Evolutionary conservation across 2,329 filamentous ascomycete genomes (phyloP).

Genomic region (Aureobasidium uvarum): DNA sequence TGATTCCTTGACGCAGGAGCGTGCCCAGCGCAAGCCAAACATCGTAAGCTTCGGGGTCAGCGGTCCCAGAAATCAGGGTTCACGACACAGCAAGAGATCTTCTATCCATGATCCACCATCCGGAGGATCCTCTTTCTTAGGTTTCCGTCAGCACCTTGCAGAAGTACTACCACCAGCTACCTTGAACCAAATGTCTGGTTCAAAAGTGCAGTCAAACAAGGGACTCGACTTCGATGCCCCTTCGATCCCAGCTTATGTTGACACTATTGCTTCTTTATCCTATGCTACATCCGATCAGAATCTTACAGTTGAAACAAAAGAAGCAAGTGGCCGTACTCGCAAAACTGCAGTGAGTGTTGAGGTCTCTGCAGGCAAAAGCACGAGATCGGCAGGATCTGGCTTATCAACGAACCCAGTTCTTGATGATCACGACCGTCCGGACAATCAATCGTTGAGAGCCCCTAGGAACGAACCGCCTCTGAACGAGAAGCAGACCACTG

Average conservation of each 20-base stretch:
- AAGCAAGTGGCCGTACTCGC: neutral
- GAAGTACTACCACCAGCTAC: neutral
- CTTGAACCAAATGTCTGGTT: neutral
- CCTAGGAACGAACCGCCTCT: neutral
- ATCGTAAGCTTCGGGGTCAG: conserved; percentile 34
- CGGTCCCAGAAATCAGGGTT: conserved; percentile 39
- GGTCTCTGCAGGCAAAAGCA: neutral
- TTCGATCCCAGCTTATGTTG: too few relatives aligned
- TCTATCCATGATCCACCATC: neutral
- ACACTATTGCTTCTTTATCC: neutral
- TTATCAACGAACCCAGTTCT: neutral
- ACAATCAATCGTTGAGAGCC: too few relatives aligned
- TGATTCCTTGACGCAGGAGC: neutral
- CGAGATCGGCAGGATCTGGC: neutral
- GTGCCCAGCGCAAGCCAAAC: conserved; percentile 31
- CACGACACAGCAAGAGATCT: neutral
- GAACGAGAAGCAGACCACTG: neutral
- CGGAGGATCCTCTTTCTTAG: neutral
- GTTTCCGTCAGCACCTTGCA: neutral
- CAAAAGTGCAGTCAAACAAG: neutral
- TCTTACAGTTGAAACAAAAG: neutral
- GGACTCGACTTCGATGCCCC: neutral
- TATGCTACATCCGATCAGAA: too few relatives aligned
- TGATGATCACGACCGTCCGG: too few relatives aligned
- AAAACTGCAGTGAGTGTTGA: neutral